phyloP scores from a whole-genome alignment of 1,139 yeast species.

The Taphrina deformans region DNA sequence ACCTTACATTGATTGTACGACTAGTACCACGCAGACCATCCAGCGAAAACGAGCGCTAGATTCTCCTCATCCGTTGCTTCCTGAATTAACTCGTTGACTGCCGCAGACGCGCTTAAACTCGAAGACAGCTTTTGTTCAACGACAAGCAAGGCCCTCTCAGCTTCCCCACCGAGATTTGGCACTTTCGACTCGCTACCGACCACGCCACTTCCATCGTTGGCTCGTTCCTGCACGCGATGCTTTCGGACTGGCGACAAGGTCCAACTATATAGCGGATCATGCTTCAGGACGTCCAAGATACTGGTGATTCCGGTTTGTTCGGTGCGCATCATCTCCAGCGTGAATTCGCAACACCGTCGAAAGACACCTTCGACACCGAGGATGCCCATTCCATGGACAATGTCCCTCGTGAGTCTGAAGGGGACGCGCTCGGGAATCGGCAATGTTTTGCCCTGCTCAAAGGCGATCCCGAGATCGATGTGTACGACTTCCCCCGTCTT shows the following conservation, averaged over 20 bases:
- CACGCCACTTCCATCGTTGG: not conserved
- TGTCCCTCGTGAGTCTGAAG: slow-evolving; percentile 82
- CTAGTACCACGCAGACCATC: slow-evolving; percentile 57
- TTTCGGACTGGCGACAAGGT: slow-evolving; percentile 47
- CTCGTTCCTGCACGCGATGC: slow-evolving; percentile 55
- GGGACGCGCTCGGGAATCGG: slow-evolving; percentile 94
- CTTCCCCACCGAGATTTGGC: slow-evolving; percentile 58
- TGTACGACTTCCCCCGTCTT: slow-evolving; percentile 87
- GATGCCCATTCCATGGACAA: slow-evolving; percentile 89
- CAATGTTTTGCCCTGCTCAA: slow-evolving; percentile 76
- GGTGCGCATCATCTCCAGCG: slow-evolving; percentile 64
- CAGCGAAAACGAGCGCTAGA: slow-evolving; percentile 73
- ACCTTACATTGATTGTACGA: too few species aligned
- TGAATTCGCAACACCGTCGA: slow-evolving; percentile 68
- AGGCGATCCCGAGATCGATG: slow-evolving; percentile 93
- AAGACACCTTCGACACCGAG: slow-evolving; percentile 79
- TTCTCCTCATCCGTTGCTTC: slow-evolving; percentile 71
- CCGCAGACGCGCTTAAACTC: slow-evolving; percentile 78
- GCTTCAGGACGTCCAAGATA: slow-evolving; percentile 77
- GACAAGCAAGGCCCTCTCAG: slow-evolving; percentile 70
- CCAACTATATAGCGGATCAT: slow-evolving; percentile 69
- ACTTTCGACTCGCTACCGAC: not conserved
- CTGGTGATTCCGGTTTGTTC: slow-evolving; percentile 72
- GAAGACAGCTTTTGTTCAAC: slow-evolving; percentile 73
- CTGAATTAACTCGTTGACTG: slow-evolving; percentile 73